Evolutionary conservation across 208 protist species (phyloP).

Genomic region (Acanthamoeba sp.): DNA sequence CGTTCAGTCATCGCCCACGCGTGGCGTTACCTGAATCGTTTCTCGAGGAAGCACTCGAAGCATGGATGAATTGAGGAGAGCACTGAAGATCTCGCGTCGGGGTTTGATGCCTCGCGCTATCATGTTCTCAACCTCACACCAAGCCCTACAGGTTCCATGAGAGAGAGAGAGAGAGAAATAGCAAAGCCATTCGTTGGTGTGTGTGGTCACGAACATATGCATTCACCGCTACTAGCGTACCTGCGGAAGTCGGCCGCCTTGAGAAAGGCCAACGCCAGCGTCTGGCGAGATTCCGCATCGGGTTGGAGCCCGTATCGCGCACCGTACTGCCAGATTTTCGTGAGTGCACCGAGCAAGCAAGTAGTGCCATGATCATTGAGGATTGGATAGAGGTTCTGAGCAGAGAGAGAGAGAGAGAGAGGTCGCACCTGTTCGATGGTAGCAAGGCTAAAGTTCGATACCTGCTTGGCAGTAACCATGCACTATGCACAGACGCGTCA

Average conservation of each 20-base stretch:
- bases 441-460: not conserved
- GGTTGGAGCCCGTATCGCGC: not conserved
- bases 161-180: no score
- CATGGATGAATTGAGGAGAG: not conserved
- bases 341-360: no score
- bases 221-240: not conserved
- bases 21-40: not conserved
- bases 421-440: not conserved
- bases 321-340: not conserved
- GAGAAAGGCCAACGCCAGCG: not conserved
- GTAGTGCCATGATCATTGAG: not conserved
- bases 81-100: not conserved
- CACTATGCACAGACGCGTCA: not conserved
- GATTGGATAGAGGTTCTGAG: not conserved
- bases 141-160: no score
- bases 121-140: not conserved
- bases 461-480: not conserved
- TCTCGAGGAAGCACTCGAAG: not conserved
- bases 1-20: no score
- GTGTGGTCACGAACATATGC: not conserved
- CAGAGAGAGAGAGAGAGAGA: not conserved
- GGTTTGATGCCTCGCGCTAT: not conserved
- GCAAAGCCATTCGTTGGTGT: no score
- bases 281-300: not conserved
- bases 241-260: conserved; percentile 1